Percentiles rank a stretch among this genome's conserved stretches.
Evolutionary conservation across 2,329 filamentous ascomycete species (phyloP).

Genomic region (Sclerotinia trifoliorum): DNA sequence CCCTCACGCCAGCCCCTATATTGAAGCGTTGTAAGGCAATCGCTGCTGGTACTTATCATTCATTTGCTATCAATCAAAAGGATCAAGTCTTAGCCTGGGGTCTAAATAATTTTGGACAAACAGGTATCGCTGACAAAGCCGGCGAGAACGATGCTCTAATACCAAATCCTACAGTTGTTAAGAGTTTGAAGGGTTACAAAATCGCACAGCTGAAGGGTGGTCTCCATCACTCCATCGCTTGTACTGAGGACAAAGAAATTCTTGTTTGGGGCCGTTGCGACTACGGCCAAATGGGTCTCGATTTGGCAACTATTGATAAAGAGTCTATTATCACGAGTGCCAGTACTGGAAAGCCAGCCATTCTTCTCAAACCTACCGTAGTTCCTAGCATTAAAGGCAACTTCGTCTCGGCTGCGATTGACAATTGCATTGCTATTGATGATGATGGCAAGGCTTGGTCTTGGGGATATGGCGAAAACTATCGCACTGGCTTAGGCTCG

Average conservation of each 20-base stretch:
- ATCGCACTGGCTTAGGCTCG: slow-evolving; percentile 74
- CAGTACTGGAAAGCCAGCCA: slow-evolving; percentile 58
- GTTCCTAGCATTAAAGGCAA: slow-evolving; percentile 41
- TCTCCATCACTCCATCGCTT: slow-evolving; percentile 71
- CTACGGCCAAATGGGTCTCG: slow-evolving; percentile 55
- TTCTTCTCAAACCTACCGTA: slow-evolving; percentile 67
- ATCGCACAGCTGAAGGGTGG: slow-evolving; percentile 60
- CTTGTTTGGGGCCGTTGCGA: slow-evolving; percentile 61
- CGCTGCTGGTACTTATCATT: slow-evolving; percentile 70
- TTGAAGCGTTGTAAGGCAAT: slow-evolving; percentile 35
- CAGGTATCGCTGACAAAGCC: slow-evolving; percentile 62
- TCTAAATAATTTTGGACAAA: slow-evolving; percentile 83
- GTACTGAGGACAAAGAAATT: slow-evolving; percentile 56
- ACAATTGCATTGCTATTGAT: slow-evolving; percentile 70
- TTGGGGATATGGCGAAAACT: slow-evolving; percentile 79
- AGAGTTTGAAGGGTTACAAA: neutral
- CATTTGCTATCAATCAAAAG: slow-evolving; percentile 69
- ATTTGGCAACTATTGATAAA: slow-evolving; percentile 53
- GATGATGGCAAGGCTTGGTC: slow-evolving; percentile 67
- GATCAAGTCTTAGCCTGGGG: slow-evolving; percentile 79
- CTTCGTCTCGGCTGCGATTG: slow-evolving; percentile 62
- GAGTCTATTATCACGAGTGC: slow-evolving; percentile 62
- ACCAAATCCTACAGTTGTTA: slow-evolving; percentile 1
- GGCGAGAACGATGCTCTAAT: slow-evolving; percentile 70
- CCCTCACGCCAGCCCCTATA: slow-evolving; percentile 39